These are phyloP conservation scores for Trametes versicolor DNA, from an alignment of 1,284 basidiomycete species.

Conservation along the genomic window DNA sequence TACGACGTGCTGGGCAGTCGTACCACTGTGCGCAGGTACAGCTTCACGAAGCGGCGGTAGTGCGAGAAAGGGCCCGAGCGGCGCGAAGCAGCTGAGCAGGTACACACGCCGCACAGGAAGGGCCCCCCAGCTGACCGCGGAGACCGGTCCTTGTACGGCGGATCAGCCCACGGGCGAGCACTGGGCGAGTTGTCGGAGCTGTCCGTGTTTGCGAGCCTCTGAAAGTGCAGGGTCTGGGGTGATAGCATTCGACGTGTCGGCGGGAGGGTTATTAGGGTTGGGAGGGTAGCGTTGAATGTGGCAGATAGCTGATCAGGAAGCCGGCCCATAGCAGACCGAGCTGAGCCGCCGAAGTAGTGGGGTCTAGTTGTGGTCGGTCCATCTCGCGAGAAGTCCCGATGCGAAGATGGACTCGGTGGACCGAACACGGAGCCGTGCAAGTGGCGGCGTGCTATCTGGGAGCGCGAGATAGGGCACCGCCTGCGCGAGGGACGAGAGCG, in stretches of 20 bases:
- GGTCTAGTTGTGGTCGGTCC: neutral
- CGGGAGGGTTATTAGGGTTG: neutral
- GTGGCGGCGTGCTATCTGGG: neutral
- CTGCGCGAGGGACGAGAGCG: neutral
- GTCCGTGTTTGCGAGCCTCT: neutral
- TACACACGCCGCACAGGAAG: constrained; percentile 1
- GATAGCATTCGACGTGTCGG: neutral
- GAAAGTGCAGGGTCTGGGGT: neutral
- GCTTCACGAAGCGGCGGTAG: neutral
- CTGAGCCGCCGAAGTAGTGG: neutral
- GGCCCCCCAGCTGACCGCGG: neutral
- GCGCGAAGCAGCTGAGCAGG: neutral
- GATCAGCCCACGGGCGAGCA: neutral
- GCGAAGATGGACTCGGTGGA: neutral
- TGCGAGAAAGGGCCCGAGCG: neutral
- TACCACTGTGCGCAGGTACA: neutral
- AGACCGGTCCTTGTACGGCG: neutral
- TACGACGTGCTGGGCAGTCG: neutral
- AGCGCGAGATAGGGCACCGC: constrained; percentile 1
- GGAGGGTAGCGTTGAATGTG: neutral
- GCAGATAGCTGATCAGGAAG: neutral
- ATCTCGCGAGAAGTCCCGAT: neutral
- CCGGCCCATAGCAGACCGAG: neutral
- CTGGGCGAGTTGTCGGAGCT: neutral
- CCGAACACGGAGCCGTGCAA: neutral